A percentile compares a stretch with the other conserved stretches of the same genome.
phyloP scores from a whole-genome alignment of 1,139 yeast genomes.

The Eremothecium coryli region DNA sequence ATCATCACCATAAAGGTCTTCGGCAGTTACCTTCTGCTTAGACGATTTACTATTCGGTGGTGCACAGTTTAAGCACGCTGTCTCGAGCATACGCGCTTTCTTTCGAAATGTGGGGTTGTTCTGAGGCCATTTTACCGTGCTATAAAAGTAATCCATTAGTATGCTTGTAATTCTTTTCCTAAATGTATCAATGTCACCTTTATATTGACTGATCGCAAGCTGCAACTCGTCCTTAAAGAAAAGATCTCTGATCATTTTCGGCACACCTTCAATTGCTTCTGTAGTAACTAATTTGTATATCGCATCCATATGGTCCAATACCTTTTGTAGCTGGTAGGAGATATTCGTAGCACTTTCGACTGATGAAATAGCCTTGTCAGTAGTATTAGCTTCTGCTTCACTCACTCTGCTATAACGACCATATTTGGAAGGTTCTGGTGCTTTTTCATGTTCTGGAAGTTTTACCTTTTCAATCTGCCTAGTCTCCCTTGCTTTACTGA shows the following conservation, averaged over 20 bases:
- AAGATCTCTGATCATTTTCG: constrained; percentile 1
- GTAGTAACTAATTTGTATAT: constrained; percentile 4
- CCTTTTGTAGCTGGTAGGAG: constrained; percentile 1
- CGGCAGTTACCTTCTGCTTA: constrained; percentile 3
- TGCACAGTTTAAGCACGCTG: constrained; percentile 1
- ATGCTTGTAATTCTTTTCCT: constrained; percentile 5
- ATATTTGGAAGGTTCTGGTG: constrained; percentile 9
- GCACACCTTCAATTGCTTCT: not conserved
- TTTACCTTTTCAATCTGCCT: constrained; percentile 10
- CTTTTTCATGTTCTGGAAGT: constrained; percentile 5
- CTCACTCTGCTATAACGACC: not conserved
- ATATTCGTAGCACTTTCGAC: not conserved
- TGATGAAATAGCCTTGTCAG: not conserved
- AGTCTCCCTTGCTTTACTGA: constrained; percentile 13
- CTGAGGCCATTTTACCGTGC: constrained; percentile 3
- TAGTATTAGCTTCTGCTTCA: not conserved
- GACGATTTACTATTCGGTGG: constrained; percentile 1
- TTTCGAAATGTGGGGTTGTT: constrained; percentile 1
- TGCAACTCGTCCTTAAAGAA: constrained; percentile 4
- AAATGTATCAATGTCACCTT: constrained; percentile 5
- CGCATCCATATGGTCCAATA: constrained; percentile 4
- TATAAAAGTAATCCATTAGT: constrained; percentile 6
- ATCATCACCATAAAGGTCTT: constrained; percentile 4
- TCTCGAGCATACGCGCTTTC: not conserved
- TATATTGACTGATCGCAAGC: constrained; percentile 1